Conservation (phyloP, 2,329 filamentous ascomycete species). For the Niveomyces coronatus region DNA sequence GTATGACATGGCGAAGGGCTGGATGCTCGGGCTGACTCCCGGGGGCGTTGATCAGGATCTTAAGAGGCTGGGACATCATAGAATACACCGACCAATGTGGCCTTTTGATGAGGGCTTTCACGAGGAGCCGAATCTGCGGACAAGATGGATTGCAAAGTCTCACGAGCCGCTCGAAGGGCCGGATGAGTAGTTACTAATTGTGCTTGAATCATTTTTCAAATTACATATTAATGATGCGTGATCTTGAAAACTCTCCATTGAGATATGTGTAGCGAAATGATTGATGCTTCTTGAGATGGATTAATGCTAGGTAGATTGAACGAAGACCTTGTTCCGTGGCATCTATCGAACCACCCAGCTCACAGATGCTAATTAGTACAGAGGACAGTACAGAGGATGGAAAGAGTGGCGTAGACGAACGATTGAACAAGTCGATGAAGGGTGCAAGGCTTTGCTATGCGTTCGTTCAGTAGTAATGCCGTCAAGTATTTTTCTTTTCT, state of each 20-base stretch:
- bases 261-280: no score
- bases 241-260: no score
- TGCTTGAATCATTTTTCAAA: no score
- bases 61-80: conserved; percentile 34
- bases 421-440: no score
- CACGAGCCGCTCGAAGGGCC: conserved; percentile 12
- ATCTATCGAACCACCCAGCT: no score
- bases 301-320: neutral
- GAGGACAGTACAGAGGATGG: no score
- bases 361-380: no score
- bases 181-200: conserved; percentile 6
- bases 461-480: no score
- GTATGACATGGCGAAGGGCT: conserved; percentile 41
- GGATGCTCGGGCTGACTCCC: conserved; percentile 44
- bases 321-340: neutral
- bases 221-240: no score
- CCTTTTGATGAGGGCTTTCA: conserved; percentile 17
- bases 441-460: no score
- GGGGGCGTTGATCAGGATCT: conserved; percentile 45
- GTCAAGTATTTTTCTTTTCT: no score
- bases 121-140: conserved; percentile 11
- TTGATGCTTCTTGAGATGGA: neutral
- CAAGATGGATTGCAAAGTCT: conserved; percentile 15
- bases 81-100: conserved; percentile 38
- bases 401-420: no score